A percentile compares a stretch with the other conserved stretches of the same genome.
Evolutionary conservation across 495 filamentous ascomycete species (phyloP).

Genomic region (Podospora australis): DNA sequence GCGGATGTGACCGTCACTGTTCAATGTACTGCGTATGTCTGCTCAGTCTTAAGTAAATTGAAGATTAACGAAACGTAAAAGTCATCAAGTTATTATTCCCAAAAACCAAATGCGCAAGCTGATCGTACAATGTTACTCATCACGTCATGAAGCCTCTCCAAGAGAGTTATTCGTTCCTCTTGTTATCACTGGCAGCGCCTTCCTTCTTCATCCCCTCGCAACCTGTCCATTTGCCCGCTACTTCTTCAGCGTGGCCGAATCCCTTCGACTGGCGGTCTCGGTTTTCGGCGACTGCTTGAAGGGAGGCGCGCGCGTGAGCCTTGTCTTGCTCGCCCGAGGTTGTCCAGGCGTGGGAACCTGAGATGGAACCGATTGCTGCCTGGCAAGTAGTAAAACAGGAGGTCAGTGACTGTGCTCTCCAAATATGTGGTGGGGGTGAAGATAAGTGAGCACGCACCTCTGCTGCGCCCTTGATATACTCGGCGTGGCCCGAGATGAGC

Average conservation of each 20-base stretch:
- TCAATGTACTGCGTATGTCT: no score
- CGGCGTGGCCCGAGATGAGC: constrained; percentile 37
- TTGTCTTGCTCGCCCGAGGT: constrained; percentile 41
- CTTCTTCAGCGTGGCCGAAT: constrained; percentile 40
- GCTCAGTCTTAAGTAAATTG: no score
- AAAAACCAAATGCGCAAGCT: no score
- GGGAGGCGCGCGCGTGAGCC: constrained; percentile 32
- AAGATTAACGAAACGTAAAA: no score
- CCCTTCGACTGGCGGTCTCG: constrained; percentile 34
- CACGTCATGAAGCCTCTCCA: no score
- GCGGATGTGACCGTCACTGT: no score
- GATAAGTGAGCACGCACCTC: no score
- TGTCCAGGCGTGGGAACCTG: constrained; percentile 40
- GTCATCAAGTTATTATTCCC: no score
- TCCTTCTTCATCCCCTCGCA: constrained; percentile 44
- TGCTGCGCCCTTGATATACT: constrained; percentile 43
- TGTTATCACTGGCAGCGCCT: constrained; percentile 32
- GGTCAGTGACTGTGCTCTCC: not conserved
- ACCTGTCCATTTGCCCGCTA: constrained; percentile 34
- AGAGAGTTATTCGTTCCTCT: no score
- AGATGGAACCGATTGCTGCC: constrained; percentile 35
- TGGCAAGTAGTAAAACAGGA: constrained; percentile 7
- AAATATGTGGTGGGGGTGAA: no score
- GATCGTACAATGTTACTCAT: no score
- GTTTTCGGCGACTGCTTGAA: constrained; percentile 35